These are phyloP conservation scores for Rhinocladiella similis DNA, from an alignment of 2,329 filamentous ascomycete species.

Conservation along the genomic window DNA sequence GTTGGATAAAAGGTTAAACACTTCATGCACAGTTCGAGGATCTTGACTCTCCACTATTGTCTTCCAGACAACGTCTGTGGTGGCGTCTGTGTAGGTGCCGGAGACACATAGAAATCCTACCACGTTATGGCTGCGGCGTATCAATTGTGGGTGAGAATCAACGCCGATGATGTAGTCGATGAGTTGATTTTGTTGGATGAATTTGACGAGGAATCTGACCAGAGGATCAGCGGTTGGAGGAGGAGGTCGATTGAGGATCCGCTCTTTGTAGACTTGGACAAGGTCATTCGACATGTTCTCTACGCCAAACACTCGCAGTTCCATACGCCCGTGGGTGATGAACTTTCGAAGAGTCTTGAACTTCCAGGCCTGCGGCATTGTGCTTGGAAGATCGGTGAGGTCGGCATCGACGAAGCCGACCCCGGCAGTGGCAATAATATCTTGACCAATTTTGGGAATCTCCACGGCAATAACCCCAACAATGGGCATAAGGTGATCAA, in stretches of 20 bases:
- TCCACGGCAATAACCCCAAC: slow-evolving; percentile 36
- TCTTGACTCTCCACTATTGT: slow-evolving; percentile 80
- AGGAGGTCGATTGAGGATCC: slow-evolving; percentile 42
- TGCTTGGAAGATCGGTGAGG: slow-evolving; percentile 33
- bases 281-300: slow-evolving; percentile 72
- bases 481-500: slow-evolving; percentile 35
- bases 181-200: slow-evolving; percentile 68
- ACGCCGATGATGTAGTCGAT: slow-evolving; percentile 86
- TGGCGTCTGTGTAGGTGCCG: slow-evolving; percentile 65
- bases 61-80: slow-evolving; percentile 82
- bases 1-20: slow-evolving; percentile 65
- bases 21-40: slow-evolving; percentile 77
- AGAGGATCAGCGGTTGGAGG: slow-evolving; percentile 51
- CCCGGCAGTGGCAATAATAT: slow-evolving; percentile 36
- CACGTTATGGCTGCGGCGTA: slow-evolving; percentile 77
- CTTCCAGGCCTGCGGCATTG: slow-evolving; percentile 60
- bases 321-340: slow-evolving; percentile 84
- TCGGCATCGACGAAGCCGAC: slow-evolving; percentile 24
- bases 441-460: slow-evolving; percentile 35
- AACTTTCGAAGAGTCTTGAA: slow-evolving; percentile 69
- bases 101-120: slow-evolving; percentile 85
- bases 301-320: slow-evolving; percentile 78
- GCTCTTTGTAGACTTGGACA: slow-evolving; percentile 63
- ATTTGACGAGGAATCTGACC: slow-evolving; percentile 67
- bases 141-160: slow-evolving; percentile 89